Conservation (phyloP, 1,284 basidiomycete species). For the Blastosporella zonata region DNA sequence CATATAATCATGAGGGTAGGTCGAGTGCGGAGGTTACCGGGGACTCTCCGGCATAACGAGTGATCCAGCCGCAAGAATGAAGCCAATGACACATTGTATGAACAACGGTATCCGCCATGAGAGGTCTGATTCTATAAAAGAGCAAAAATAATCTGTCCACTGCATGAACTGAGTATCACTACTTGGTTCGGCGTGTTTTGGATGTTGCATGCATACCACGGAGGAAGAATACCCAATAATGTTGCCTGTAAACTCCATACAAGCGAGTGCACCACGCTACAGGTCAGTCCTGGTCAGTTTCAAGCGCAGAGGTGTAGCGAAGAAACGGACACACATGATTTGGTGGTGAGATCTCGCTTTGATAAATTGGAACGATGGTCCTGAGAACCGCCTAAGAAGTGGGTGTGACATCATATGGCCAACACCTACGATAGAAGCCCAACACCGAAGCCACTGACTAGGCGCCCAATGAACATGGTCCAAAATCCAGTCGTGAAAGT, state of each 20-base stretch:
- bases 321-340: conserved; percentile 65
- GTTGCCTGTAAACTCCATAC: conserved; percentile 96
- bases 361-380: conserved; percentile 97
- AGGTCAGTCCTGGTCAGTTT: conserved; percentile 5
- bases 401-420: not conserved
- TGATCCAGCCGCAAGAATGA: conserved; percentile 79
- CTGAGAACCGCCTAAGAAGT: conserved; percentile 35
- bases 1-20: not conserved
- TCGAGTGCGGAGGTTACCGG: conserved; percentile 44
- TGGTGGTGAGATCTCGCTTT: conserved; percentile 94
- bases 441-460: conserved; percentile 91
- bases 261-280: conserved; percentile 87
- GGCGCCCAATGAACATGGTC: conserved; percentile 85
- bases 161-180: conserved; percentile 29
- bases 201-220: conserved; percentile 63
- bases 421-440: conserved; percentile 81
- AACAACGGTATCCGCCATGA: conserved; percentile 86
- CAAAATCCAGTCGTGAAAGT: conserved; percentile 84
- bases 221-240: conserved; percentile 94
- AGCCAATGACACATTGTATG: conserved; percentile 88
- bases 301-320: not conserved
- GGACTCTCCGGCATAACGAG: conserved; percentile 93
- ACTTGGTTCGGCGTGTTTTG: not conserved
- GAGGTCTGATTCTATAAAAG: conserved; percentile 78
- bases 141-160: conserved; percentile 96